Evolutionary conservation across 441 rosid genomes (phyloP).

Genomic region (Arabidopsis lyrata): DNA sequence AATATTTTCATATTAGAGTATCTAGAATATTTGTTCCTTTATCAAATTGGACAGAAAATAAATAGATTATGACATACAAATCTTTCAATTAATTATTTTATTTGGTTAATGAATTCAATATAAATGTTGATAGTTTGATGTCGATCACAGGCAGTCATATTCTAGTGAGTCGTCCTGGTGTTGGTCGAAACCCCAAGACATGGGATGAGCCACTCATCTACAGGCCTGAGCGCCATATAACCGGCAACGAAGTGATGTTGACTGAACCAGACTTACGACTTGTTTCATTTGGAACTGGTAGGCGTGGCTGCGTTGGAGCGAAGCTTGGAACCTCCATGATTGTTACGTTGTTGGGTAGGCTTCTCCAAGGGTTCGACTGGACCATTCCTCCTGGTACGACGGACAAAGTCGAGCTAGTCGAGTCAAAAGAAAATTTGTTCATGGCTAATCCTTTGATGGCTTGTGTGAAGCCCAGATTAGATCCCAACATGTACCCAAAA

Average conservation of each 20-base stretch:
- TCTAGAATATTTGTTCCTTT: not conserved
- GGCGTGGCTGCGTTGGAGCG: conserved; percentile 46
- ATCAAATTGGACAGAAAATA: not conserved
- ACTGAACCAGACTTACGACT: conserved; percentile 40
- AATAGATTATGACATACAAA: not conserved
- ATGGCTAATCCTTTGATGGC: conserved; percentile 39
- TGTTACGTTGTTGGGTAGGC: conserved; percentile 30
- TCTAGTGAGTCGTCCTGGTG: conserved; percentile 19
- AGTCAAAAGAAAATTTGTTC: conserved; percentile 17
- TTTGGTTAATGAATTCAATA: not conserved
- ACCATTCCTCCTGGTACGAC: not conserved
- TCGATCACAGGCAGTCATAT: conserved; percentile 21
- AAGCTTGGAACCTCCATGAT: conserved; percentile 38
- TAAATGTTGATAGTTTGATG: not conserved
- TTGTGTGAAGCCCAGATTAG: conserved; percentile 35
- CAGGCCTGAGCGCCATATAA: conserved; percentile 48
- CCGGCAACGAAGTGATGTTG: conserved; percentile 25
- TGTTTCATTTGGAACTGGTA: conserved; percentile 48
- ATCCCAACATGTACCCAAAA: conserved; percentile 11
- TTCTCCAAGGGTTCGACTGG: conserved; percentile 45
- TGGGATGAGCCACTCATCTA: conserved; percentile 32
- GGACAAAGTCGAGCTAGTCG: not conserved
- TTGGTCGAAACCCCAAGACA: conserved; percentile 30
- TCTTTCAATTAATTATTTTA: not conserved
- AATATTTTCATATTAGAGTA: not conserved